These are phyloP conservation scores for Phalaenopsis equestris DNA, from an alignment of 106 monocot genomes.

Conservation along the genomic window DNA sequence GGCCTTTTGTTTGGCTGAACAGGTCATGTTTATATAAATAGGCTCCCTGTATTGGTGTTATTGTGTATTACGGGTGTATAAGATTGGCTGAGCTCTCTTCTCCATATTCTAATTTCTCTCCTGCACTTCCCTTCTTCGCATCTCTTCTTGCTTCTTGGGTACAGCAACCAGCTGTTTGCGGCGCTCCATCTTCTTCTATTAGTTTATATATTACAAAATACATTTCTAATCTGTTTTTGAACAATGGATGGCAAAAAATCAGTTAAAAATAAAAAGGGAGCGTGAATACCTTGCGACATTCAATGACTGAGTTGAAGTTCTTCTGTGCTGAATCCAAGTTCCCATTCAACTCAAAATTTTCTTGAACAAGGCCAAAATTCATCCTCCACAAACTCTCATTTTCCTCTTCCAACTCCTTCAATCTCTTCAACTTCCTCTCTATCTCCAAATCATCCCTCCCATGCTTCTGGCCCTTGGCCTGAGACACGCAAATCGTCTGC, in stretches of 20 bases:
- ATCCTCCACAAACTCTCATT: constrained; percentile 17
- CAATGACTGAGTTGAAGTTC: not conserved
- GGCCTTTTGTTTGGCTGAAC: too few relatives aligned
- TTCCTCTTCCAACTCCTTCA: constrained; percentile 52
- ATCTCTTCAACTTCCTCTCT: constrained; percentile 29
- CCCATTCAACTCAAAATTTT: constrained; percentile 35
- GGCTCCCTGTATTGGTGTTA: too few relatives aligned
- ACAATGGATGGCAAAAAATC: not conserved
- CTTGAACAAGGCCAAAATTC: constrained; percentile 27
- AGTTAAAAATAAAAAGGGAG: not conserved
- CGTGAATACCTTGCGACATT: not conserved
- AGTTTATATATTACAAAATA: too few relatives aligned
- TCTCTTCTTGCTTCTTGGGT: too few relatives aligned
- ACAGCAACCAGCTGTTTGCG: too few relatives aligned
- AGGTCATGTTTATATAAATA: too few relatives aligned
- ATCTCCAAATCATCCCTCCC: constrained; percentile 6
- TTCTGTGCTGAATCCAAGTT: not conserved
- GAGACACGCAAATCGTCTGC: constrained; percentile 14
- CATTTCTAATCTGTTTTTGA: too few relatives aligned
- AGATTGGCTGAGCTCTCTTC: too few relatives aligned
- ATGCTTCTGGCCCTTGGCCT: constrained; percentile 14
- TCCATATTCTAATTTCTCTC: too few relatives aligned
- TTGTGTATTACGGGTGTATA: too few relatives aligned
- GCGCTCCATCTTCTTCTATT: too few relatives aligned
- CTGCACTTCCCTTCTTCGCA: too few relatives aligned